A percentile compares a stretch with the other conserved stretches of the same genome.
phyloP scores from a whole-genome alignment of 2,329 filamentous ascomycete genomes.

The Aspergillus sp. region DNA sequence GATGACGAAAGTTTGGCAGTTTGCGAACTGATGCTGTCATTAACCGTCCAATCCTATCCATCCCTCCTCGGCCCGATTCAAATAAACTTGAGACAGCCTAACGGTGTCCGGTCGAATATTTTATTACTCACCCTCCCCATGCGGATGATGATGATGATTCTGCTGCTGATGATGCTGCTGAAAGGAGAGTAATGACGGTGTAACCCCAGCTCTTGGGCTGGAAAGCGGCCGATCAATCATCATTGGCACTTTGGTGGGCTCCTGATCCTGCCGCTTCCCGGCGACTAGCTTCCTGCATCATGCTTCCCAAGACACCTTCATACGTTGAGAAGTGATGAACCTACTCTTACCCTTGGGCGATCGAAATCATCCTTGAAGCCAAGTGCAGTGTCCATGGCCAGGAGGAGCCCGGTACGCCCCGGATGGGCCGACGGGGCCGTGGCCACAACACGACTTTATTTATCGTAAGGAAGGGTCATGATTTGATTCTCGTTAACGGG shows the following conservation, averaged over 20 bases:
- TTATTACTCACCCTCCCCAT: constrained; percentile 10
- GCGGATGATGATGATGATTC: background rate
- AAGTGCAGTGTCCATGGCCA: constrained; percentile 11
- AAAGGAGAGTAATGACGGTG: constrained; percentile 17
- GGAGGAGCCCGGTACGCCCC: constrained; percentile 11
- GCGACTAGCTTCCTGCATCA: constrained; percentile 17
- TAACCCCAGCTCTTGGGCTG: constrained; percentile 20
- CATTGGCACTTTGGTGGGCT: constrained; percentile 15
- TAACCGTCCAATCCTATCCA: constrained; percentile 10
- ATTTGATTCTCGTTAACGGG: background rate
- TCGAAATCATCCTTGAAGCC: constrained; percentile 11
- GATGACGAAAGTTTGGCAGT: background rate
- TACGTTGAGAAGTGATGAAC: constrained; percentile 7
- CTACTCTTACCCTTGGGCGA: constrained; percentile 8
- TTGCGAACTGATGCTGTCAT: constrained; percentile 14
- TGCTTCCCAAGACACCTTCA: constrained; percentile 7
- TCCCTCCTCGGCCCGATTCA: constrained; percentile 24
- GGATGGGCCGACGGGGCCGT: constrained; percentile 15
- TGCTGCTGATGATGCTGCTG: background rate
- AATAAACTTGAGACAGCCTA: constrained; percentile 47
- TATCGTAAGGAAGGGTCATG: background rate
- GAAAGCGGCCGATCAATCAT: constrained; percentile 20
- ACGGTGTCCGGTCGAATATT: constrained; percentile 31
- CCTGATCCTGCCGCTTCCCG: constrained; percentile 22
- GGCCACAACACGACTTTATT: constrained; percentile 8